Base-by-base conservation (phyloP, 2,329 filamentous ascomycete species). In the Aurifilum marmelostoma region DNA sequence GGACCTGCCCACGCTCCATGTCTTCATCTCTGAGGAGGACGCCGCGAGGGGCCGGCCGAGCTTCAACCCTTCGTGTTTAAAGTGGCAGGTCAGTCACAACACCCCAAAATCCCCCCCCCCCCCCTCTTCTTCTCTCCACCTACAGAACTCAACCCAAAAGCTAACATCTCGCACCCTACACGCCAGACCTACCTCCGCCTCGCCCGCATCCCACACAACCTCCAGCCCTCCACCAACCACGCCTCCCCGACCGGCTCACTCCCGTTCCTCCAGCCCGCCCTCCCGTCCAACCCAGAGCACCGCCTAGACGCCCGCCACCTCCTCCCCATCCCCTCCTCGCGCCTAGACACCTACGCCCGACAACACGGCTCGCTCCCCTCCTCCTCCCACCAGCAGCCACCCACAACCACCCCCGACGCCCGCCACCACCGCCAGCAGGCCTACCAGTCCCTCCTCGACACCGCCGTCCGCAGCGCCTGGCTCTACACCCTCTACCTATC, bases 21-120 rank as follows among this genome's bases (percentile, higher is more conserved):
- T 97, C 68, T 98, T 97, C 80, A 87, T 88, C 70, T 88, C 85
- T 18, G 82, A 87, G 1, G 81, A 85, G n/a, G 91, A 88, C 74
- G 91, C 89, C 43, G 78, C 79, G 67, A 76, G 77, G 52, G 89
- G 89, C 5, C 81, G 83, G 39, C 92, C 94, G 34, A 97, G 93
- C 73, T 97, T 91, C 81, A 98, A 98, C 78, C 96, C 96, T 14
- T 89, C 90, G 69, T 99, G 96, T 83, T 84, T 98, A 76, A 97
- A 95, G 83, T 98, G 94, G 94, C 96, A 98, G 92, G 93, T 95
- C 75, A 73, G 56, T 60, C n/a, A n/a, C n/a, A n/a, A n/a, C n/a
- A n/a, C n/a, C n/a, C n/a, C n/a, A n/a, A n/a, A n/a, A n/a, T 43
- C 37, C n/a, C 4, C 43, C 67, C 63, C 11, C 41, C 12, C 41